phyloP scores from a whole-genome alignment of 176 grass and related monocot genomes.

The Lolium perenne region DNA sequence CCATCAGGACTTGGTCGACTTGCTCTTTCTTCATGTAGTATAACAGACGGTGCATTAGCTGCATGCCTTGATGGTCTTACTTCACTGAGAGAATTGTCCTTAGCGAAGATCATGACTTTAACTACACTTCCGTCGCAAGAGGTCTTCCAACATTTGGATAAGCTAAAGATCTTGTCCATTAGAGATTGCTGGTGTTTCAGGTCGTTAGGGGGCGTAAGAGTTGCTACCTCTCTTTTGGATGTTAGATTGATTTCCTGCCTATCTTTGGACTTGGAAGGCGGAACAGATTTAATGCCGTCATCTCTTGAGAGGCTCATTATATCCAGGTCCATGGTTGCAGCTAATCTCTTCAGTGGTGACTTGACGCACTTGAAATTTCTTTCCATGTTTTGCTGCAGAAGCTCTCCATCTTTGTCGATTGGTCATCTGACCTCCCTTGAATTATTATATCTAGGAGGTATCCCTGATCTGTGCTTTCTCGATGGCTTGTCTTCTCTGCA shows the following conservation, averaged over 20 bases:
- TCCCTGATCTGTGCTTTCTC: not conserved
- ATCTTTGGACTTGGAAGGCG: not conserved
- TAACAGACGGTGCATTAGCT: slow-evolving; percentile 5
- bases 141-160: not conserved
- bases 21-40: not conserved
- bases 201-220: not conserved
- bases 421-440: not conserved
- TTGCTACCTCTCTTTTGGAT: not conserved
- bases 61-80: not conserved
- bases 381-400: accelerated
- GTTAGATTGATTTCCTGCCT: not conserved
- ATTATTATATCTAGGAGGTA: not conserved
- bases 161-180: not conserved
- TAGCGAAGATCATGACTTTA: not conserved
- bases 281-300: not conserved
- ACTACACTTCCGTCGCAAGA: not conserved
- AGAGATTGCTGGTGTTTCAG: not conserved
- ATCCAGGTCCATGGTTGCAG: not conserved
- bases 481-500: not conserved
- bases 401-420: not conserved
- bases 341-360: not conserved
- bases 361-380: accelerated
- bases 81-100: not conserved
- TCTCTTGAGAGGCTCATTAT: not conserved
- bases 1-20: not conserved